Base-by-base conservation (phyloP, 139 green algal species). In the Prasinococcaceae sp. region DNA sequence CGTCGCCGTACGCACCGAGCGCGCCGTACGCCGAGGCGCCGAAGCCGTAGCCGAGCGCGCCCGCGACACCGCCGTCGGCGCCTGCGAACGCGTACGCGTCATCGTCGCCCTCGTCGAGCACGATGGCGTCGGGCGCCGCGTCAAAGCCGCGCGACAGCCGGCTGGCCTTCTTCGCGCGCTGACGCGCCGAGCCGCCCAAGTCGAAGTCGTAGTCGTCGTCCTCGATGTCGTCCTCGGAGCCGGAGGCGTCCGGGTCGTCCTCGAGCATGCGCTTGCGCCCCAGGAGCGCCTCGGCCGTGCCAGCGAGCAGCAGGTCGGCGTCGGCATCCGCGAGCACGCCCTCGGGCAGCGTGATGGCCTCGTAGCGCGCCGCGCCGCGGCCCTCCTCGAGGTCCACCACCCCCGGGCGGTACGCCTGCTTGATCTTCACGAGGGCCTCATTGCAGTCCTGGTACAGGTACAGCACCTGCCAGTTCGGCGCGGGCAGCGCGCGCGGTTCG, bases 321-420 rank as follows among this genome's bases (percentile, higher is more conserved):
- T 41, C 35, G 35, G 14, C 35, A 41, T 41, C 35, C 14, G 35
- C 35, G 14, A 19, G 35, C 14, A 41, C 35, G 12, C 35, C 35
- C 22, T 83, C 79, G n/a, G 76, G 79, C 35, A 92, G 58, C 1
- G 79, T 92, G 60, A 92, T 81, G 24, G 69, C 50, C 16, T 55
- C 39, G 30, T 74, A 56, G 4, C 61, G 44, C 4, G 74, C 78
- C 3, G 50, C 65, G 12, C 54, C 60, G 12, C 42, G 59, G 1
- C 76, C 81, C 3, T 51, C 29, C 3, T 68, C 70, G 25, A 90
- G 47, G 65, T 90, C 73, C 32, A 90, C 76, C n/a, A 65, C 47
- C 27, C 38, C 33, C 19, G 40, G 47, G 68, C 19, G 53, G 32
- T 44, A 65, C 37, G 47, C 56, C 47, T 62, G 50, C 52, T 84